Evolutionary conservation across 139 green algal species (phyloP).

Genomic region (Trebouxia sp.): DNA sequence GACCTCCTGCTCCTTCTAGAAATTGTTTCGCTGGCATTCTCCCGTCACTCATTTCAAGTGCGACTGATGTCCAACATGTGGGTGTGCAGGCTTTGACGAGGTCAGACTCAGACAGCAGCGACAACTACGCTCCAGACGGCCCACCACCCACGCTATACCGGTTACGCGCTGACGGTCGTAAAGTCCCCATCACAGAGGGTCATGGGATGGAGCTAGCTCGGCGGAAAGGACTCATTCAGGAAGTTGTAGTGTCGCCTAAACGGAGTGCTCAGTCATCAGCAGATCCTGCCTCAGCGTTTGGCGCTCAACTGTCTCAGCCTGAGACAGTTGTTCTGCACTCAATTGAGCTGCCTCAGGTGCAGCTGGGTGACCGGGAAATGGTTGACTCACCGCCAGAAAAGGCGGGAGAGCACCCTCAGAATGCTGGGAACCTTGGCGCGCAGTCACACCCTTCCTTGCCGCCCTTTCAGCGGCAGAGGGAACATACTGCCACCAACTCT

Average conservation of each 20-base stretch:
- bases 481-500: not conserved
- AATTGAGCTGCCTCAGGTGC: slow-evolving; percentile 5
- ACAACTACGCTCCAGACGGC: not conserved
- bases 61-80: not conserved
- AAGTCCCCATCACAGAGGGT: not conserved
- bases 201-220: not conserved
- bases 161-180: slow-evolving; percentile 3
- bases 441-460: not conserved
- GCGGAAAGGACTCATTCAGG: not conserved
- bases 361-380: slow-evolving; percentile 6
- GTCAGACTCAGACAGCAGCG: slow-evolving; percentile 17
- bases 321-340: slow-evolving; percentile 19
- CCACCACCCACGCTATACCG: not conserved
- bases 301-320: not conserved
- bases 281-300: not conserved
- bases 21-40: no score
- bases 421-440: not conserved
- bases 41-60: not conserved
- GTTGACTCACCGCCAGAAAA: not conserved
- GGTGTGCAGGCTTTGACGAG: not conserved
- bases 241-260: slow-evolving; percentile 1
- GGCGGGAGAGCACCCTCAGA: not conserved
- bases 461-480: not conserved
- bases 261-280: not conserved
- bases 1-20: no score